Base-by-base conservation (phyloP, 1,284 basidiomycete genomes). In the Malassezia obtusa region DNA sequence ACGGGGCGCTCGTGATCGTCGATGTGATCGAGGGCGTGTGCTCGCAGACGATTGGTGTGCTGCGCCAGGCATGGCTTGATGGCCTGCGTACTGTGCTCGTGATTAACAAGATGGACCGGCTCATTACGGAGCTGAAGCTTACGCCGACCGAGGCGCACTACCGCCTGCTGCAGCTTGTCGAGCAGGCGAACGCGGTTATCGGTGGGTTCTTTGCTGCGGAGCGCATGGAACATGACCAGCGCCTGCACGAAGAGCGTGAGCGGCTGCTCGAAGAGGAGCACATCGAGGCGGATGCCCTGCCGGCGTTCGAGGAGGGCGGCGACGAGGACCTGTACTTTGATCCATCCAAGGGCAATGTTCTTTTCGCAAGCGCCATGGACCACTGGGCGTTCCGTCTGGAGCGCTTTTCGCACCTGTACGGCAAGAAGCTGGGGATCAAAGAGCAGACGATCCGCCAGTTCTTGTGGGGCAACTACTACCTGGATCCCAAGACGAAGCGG, bases 11-110 rank as follows among this genome's bases (percentile, higher is more conserved):
- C 7, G 86, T 98, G 26, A 79, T 99, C n/a, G 89, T 99, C 2
- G 94, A 99, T 74, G 90, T 89, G 1, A 89, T 96, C 4, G 94
- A 98, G 77, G 94, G 94, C 17, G 94, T 99, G 8, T 96, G 90
- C 73, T 96, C 92, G 1, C 92, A 96, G 54, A 98, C 94, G 0
- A 88, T 95, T 59, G 83, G 90, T 2, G 94, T 99, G 7, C 80
- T 99, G 9, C 81, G 89, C 32, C 92, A 98, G 78, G 90, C 90
- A 48, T 94, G 91, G 88, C 78, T 85, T 55, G 91, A 98, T 70
- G 80, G 84, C 48, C 79, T 98, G 32, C 82, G 82, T 11, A 94
- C 92, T 2, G 83, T 99, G 49, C 82, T 99, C 30, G 87, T 99
- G 43, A 86, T 99, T 76, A 98, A 98, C 79, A 98, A 98, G 76